A percentile compares a stretch with the other conserved stretches of the same genome.
Evolutionary conservation across 2,329 filamentous ascomycete species (phyloP).

Genomic region (Pseudocercospora fuligena): DNA sequence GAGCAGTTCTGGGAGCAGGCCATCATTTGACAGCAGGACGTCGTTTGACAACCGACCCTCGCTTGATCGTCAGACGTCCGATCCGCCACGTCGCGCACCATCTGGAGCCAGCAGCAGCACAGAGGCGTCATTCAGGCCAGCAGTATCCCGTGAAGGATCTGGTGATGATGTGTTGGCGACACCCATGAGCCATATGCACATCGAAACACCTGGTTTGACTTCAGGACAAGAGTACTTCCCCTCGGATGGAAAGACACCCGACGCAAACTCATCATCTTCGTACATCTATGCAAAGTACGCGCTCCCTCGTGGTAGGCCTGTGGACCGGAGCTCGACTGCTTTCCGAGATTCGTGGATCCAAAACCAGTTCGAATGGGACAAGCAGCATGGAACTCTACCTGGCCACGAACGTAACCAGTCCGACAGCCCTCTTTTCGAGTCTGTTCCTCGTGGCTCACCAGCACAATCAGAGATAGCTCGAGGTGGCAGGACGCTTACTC

Average conservation of each 20-base stretch:
- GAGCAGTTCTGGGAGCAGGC: constrained; percentile 64
- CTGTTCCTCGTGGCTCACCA: constrained; percentile 13
- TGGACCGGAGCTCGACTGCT: constrained; percentile 70
- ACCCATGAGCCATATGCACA: constrained; percentile 6
- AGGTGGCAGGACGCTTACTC: constrained; percentile 22
- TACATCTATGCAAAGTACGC: constrained; percentile 87
- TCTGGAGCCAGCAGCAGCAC: constrained; percentile 37
- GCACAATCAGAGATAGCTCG: constrained; percentile 24
- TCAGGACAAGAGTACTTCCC: constrained; percentile 2
- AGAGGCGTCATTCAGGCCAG: constrained; percentile 28
- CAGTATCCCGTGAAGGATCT: constrained; percentile 46
- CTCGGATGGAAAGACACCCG: constrained; percentile 18
- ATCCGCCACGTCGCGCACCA: constrained; percentile 16
- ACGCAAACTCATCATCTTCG: constrained; percentile 57
- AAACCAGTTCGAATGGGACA: constrained; percentile 66
- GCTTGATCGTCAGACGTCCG: constrained; percentile 30
- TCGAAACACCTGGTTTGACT: background rate
- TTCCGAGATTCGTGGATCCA: constrained; percentile 57
- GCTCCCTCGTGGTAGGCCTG: constrained; percentile 78
- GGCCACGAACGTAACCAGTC: constrained; percentile 31
- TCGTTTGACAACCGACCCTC: constrained; percentile 44
- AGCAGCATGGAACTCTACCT: constrained; percentile 26
- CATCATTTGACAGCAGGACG: constrained; percentile 44
- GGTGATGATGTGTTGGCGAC: constrained; percentile 35
- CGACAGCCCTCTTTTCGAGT: constrained; percentile 20